Percentiles rank a stretch among this genome's conserved stretches.
phyloP scores from a whole-genome alignment of 805 yeast genomes.

The Clavispora santaluciae region DNA sequence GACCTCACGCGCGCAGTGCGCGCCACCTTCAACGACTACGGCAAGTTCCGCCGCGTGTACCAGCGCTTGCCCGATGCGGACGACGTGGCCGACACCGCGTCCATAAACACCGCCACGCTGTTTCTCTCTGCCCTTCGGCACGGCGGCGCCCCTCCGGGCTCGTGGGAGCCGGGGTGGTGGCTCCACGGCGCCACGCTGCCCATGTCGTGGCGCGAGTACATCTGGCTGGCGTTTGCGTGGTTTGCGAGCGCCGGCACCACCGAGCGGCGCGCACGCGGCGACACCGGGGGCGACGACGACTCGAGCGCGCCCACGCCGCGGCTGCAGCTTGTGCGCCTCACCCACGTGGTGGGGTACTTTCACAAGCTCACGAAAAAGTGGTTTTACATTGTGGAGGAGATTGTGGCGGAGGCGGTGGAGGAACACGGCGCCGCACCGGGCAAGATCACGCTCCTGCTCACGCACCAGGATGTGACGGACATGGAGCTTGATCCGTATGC shows the following conservation, averaged over 20 bases:
- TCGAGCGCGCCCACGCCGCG: not conserved
- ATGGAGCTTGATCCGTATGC: constrained; percentile 42
- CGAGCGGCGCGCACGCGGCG: constrained; percentile 12
- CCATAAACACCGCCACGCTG: constrained; percentile 28
- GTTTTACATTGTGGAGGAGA: constrained; percentile 32
- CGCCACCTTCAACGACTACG: constrained; percentile 35
- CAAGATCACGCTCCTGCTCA: constrained; percentile 25
- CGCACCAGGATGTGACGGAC: constrained; percentile 38
- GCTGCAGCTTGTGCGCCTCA: constrained; percentile 10
- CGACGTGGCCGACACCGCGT: constrained; percentile 23
- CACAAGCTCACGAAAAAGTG: constrained; percentile 37
- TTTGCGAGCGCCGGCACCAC: constrained; percentile 82
- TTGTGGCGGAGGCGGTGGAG: constrained; percentile 26
- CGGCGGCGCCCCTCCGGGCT: constrained; percentile 4
- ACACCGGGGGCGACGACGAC: constrained; percentile 2
- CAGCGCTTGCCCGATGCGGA: constrained; percentile 16
- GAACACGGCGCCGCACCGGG: constrained; percentile 4
- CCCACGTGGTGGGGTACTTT: constrained; percentile 34
- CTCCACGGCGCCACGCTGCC: constrained; percentile 39
- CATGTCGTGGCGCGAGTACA: constrained; percentile 50
- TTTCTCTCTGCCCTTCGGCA: constrained; percentile 11
- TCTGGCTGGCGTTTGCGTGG: constrained; percentile 74
- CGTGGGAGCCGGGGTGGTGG: constrained; percentile 42
- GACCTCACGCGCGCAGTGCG: constrained; percentile 13
- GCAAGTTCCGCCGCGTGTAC: constrained; percentile 31